These are phyloP conservation scores for Psidium guajava DNA, from an alignment of 345 rosid species.

Conservation along the genomic window DNA sequence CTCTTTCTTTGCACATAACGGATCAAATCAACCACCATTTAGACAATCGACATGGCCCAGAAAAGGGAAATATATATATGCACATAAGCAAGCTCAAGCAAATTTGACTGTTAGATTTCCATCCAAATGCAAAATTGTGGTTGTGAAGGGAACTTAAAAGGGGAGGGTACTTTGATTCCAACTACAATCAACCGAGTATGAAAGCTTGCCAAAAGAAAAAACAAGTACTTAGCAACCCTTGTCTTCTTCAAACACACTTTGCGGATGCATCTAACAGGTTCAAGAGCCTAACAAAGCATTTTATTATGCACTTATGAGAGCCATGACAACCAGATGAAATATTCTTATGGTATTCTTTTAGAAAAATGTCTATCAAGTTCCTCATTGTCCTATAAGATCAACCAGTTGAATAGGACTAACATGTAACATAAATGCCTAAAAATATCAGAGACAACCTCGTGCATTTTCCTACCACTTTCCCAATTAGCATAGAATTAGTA, in stretches of 20 bases:
- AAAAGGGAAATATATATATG: not conserved
- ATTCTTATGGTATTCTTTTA: not conserved
- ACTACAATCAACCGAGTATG: not conserved
- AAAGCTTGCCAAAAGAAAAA: not conserved
- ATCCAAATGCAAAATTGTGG: not conserved
- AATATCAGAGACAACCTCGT: not conserved
- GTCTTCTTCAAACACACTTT: not conserved
- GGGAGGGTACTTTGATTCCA: not conserved
- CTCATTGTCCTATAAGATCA: not conserved
- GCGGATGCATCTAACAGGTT: not conserved
- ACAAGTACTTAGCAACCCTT: not conserved
- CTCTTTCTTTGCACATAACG: not conserved
- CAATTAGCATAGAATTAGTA: not conserved
- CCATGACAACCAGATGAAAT: not conserved
- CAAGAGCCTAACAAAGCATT: not conserved
- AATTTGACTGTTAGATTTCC: not conserved
- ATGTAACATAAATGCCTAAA: not conserved
- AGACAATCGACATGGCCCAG: not conserved
- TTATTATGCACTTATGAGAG: not conserved
- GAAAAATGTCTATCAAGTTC: not conserved
- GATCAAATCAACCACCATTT: not conserved
- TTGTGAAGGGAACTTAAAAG: not conserved
- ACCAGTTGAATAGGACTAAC: not conserved
- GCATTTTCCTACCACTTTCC: not conserved
- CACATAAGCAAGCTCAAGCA: not conserved